Conservation (phyloP, 1,284 basidiomycete species). For the Heimioporus punctisporus region DNA sequence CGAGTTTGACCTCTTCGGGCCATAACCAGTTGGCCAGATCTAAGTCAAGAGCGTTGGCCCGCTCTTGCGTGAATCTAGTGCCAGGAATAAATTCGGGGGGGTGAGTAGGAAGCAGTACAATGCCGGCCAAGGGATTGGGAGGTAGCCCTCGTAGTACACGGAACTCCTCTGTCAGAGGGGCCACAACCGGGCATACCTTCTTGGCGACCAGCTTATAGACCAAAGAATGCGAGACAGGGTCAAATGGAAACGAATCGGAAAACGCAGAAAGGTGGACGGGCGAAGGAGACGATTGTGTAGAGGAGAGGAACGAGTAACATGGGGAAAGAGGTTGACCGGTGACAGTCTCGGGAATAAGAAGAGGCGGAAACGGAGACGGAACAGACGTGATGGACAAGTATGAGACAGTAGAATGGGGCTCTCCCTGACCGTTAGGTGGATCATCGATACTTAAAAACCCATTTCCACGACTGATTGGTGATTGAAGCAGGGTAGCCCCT, state of each 20-base stretch:
- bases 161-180: constrained; percentile 2
- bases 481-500: neutral
- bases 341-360: too few species aligned
- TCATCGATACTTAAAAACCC: constrained; percentile 10
- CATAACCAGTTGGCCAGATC: constrained; percentile 9
- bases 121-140: neutral
- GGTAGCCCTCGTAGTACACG: fast-evolving
- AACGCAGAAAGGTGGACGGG: too few species aligned
- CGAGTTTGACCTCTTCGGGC: constrained; percentile 24
- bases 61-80: neutral
- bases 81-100: neutral
- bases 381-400: too few species aligned
- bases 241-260: neutral
- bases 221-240: neutral
- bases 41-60: neutral
- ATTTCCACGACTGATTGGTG: neutral
- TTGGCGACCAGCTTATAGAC: neutral
- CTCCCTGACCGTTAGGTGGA: neutral
- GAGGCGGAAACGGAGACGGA: too few species aligned
- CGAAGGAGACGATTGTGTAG: too few species aligned
- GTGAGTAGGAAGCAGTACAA: neutral
- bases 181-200: too few species aligned
- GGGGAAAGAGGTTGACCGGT: too few species aligned
- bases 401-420: neutral
- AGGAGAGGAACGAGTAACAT: too few species aligned